A percentile compares a stretch with the other conserved stretches of the same genome.
These are phyloP conservation scores for Esteya vermicola DNA, from an alignment of 2,329 filamentous ascomycete species.

Conservation along the genomic window DNA sequence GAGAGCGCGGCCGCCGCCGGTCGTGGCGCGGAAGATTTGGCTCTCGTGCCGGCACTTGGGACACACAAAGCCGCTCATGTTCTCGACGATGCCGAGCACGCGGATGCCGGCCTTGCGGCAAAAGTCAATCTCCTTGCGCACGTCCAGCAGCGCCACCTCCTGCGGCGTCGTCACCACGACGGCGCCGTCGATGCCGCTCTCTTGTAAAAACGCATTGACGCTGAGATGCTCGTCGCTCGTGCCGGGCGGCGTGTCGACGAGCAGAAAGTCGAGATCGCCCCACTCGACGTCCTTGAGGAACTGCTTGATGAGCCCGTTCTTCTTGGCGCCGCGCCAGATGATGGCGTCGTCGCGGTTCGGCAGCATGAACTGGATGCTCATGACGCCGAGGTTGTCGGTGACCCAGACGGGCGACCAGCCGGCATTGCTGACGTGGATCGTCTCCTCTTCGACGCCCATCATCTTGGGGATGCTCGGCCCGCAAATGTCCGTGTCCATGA, in stretches of 20 bases:
- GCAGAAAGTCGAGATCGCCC: slow-evolving; percentile 84
- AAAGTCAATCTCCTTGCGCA: slow-evolving; percentile 95
- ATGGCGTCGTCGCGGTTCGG: slow-evolving; percentile 87
- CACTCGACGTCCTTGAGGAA: slow-evolving; percentile 97
- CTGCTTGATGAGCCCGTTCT: slow-evolving; percentile 96
- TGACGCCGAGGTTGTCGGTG: slow-evolving; percentile 81
- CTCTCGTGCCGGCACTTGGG: slow-evolving; percentile 72
- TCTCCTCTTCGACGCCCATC: slow-evolving; percentile 93
- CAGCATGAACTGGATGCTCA: slow-evolving; percentile 98
- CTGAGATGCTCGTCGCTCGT: slow-evolving; percentile 92
- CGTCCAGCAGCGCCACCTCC: slow-evolving; percentile 82
- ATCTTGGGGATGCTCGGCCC: slow-evolving; percentile 95
- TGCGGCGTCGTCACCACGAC: slow-evolving; percentile 91
- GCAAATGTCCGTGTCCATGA: slow-evolving; percentile 98
- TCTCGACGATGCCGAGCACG: slow-evolving; percentile 84
- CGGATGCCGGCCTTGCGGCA: slow-evolving; percentile 86
- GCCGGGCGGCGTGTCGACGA: slow-evolving; percentile 91
- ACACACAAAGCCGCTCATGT: slow-evolving; percentile 96
- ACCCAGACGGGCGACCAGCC: slow-evolving; percentile 97
- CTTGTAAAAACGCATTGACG: slow-evolving; percentile 82
- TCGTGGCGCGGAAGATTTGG: slow-evolving; percentile 84
- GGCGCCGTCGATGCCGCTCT: slow-evolving; percentile 84
- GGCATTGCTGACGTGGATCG: slow-evolving; percentile 74
- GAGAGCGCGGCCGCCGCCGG: slow-evolving; percentile 67
- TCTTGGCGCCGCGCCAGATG: slow-evolving; percentile 96